Evolutionary conservation across 148 eudicot species (phyloP).

Genomic region (Heliamphora exappendiculata): DNA sequence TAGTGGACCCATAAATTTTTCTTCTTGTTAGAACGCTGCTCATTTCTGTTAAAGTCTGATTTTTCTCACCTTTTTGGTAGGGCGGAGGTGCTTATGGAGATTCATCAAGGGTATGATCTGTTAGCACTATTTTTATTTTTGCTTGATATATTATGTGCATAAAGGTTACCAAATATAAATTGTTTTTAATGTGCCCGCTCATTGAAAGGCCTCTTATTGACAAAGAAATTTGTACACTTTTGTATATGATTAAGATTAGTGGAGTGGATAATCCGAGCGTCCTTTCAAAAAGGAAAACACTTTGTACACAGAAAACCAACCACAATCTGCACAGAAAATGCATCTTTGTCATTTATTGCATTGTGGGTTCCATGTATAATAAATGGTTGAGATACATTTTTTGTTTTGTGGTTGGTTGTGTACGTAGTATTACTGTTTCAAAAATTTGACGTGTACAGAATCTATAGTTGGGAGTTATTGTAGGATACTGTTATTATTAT

Average conservation of each 20-base stretch:
- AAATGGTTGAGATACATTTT: not conserved
- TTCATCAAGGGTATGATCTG: constrained; percentile 19
- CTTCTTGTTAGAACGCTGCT: not conserved
- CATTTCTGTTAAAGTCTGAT: not conserved
- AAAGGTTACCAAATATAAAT: not conserved
- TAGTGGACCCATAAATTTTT: not conserved
- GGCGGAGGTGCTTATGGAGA: constrained; percentile 20
- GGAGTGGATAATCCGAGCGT: not conserved
- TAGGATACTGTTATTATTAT: too few species aligned
- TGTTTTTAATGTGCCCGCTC: not conserved
- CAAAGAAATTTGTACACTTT: not conserved
- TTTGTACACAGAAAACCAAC: too few species aligned
- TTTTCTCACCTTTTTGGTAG: constrained; percentile 16
- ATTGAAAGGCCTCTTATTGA: not conserved
- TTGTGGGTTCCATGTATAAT: not conserved
- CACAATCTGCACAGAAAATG: too few species aligned
- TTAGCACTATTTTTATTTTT: not conserved
- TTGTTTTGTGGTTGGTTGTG: too few species aligned
- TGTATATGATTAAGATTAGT: not conserved
- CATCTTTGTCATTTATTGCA: too few species aligned
- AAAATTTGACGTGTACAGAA: not conserved
- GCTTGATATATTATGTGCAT: not conserved
- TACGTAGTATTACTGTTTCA: too few species aligned
- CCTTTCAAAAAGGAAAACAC: constrained; percentile 4
- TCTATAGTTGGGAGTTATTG: not conserved